Conservation (phyloP, 2,329 filamentous ascomycete genomes). For the Neopestalotiopsis rosae region DNA sequence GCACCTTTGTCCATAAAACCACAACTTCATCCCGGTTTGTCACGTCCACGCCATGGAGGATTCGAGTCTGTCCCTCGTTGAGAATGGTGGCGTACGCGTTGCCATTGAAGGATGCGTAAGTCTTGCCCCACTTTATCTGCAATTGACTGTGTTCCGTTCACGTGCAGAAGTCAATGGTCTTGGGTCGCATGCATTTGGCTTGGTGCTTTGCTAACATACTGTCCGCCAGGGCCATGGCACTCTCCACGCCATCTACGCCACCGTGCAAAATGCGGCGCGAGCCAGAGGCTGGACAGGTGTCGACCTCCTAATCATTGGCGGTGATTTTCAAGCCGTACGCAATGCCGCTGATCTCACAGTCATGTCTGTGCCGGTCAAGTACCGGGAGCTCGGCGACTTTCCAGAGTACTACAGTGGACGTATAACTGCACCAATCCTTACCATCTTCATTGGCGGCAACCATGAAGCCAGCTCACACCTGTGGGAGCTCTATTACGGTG, state of each 20-base stretch:
- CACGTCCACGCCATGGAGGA: background rate
- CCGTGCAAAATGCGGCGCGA: conserved; percentile 71
- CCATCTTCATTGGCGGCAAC: conserved; percentile 92
- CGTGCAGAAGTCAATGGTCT: background rate
- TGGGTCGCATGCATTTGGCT: background rate
- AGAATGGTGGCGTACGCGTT: conserved; percentile 64
- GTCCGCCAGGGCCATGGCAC: conserved; percentile 80
- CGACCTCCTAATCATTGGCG: conserved; percentile 91
- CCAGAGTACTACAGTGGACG: conserved; percentile 89
- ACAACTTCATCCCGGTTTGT: too few species aligned
- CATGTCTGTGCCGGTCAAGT: conserved; percentile 90
- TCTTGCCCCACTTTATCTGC: conserved; percentile 23
- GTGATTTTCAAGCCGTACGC: conserved; percentile 93
- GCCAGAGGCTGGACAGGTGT: conserved; percentile 79
- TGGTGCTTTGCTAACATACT: background rate
- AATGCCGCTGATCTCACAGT: conserved; percentile 87
- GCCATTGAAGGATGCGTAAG: conserved; percentile 88
- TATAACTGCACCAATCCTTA: conserved; percentile 81
- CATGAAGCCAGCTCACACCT: conserved; percentile 92
- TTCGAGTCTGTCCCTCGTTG: background rate
- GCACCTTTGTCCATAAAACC: too few species aligned
- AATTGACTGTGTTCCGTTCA: background rate
- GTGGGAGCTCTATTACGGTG: conserved; percentile 93
- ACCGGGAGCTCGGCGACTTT: conserved; percentile 88
- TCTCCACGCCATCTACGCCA: conserved; percentile 88